These are phyloP conservation scores for Rhodotorula kratochvilovae DNA, from an alignment of 768 basidiomycete genomes.

Conservation along the genomic window DNA sequence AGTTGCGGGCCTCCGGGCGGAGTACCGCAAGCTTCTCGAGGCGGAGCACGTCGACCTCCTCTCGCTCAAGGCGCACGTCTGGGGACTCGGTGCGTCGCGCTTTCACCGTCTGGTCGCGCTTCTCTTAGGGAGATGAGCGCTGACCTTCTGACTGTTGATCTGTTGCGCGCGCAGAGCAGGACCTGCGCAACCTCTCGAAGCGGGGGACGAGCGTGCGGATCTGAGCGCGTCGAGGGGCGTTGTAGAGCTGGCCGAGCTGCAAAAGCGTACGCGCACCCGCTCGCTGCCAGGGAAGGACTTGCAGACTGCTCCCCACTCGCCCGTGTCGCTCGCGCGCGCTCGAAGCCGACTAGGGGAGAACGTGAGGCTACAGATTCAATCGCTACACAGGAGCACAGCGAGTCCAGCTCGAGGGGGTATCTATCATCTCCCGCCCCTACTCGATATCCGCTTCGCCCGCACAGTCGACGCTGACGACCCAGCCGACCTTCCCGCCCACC, in stretches of 20 bases:
- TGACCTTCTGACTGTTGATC: not conserved
- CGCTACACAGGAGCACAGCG: not conserved
- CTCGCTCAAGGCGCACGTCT: constrained; percentile 29
- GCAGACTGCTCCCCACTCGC: no score
- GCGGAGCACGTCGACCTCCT: constrained; percentile 22
- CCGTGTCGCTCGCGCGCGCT: no score
- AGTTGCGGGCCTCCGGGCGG: constrained; percentile 3
- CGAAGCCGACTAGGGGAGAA: no score
- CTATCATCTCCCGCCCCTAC: not conserved
- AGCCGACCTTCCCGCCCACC: not conserved
- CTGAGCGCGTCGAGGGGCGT: not conserved
- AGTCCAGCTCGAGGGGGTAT: not conserved
- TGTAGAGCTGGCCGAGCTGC: not conserved
- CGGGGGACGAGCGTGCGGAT: constrained; percentile 8
- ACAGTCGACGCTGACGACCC: constrained; percentile 27
- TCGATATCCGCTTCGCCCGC: constrained; percentile 5
- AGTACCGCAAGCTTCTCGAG: constrained; percentile 24
- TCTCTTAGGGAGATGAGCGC: no score
- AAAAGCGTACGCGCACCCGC: no score
- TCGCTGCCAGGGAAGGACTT: no score
- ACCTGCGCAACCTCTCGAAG: constrained; percentile 2
- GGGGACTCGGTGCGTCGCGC: constrained; percentile 20
- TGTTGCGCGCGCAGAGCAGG: constrained; percentile 2
- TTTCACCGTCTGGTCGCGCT: not conserved
- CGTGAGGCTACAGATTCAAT: not conserved